phyloP scores from a whole-genome alignment of 1,284 basidiomycete species.

The Leccinum pachyderme region DNA sequence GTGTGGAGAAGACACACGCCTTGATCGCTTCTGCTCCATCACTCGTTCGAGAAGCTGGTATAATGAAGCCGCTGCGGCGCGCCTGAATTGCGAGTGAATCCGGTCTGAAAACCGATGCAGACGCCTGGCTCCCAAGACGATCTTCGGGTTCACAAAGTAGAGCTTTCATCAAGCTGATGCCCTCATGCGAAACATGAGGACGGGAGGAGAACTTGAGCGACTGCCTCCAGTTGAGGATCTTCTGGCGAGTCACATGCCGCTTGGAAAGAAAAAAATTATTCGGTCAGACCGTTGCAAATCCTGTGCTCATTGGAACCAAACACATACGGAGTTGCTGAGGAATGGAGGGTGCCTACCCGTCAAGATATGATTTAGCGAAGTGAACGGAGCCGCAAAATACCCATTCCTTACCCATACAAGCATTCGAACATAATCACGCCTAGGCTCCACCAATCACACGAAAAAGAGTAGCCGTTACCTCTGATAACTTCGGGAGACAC shows the following conservation, averaged over 20 bases:
- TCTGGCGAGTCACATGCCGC: conserved; percentile 88
- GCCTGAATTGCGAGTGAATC: conserved; percentile 75
- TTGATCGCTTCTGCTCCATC: conserved; percentile 91
- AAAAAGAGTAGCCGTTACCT: conserved; percentile 89
- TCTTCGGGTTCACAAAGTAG: conserved; percentile 94
- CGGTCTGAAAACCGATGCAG: conserved; percentile 67
- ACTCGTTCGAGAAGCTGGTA: conserved; percentile 47
- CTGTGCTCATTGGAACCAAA: conserved; percentile 18
- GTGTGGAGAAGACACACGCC: conserved; percentile 43
- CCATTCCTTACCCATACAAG: conserved; percentile 70
- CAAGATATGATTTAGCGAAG: conserved; percentile 26
- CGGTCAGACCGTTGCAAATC: conserved; percentile 18
- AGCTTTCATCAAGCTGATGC: conserved; percentile 81
- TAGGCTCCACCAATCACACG: conserved; percentile 98
- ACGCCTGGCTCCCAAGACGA: conserved; percentile 76
- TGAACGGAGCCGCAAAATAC: conserved; percentile 25
- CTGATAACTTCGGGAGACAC: conserved; percentile 96
- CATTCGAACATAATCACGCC: conserved; percentile 93
- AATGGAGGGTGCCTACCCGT: conserved; percentile 83
- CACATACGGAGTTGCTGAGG: conserved; percentile 79
- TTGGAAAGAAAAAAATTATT: conserved; percentile 31
- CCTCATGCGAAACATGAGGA: conserved; percentile 83
- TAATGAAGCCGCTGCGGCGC: conserved; percentile 72
- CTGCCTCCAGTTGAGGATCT: conserved; percentile 91
- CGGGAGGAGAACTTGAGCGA: conserved; percentile 84